Conservation (phyloP, 805 yeast species). For the Middelhovenomyces tepae region DNA sequence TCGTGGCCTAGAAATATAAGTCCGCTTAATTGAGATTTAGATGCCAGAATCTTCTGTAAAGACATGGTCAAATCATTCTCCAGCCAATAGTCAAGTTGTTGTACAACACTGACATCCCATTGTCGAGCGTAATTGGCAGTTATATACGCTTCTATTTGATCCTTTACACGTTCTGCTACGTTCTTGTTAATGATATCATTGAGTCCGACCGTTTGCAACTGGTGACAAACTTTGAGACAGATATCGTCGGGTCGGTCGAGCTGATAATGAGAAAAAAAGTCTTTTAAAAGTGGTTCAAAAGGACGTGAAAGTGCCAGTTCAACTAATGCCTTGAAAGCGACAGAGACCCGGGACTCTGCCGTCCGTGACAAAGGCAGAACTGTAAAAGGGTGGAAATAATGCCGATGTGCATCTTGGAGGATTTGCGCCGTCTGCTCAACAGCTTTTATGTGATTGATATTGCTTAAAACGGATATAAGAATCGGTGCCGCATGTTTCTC, state of each 20-base stretch:
- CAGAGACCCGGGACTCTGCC: constrained; percentile 4
- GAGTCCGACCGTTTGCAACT: constrained; percentile 16
- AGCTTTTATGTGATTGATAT: too few relatives aligned
- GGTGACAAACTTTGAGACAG: constrained; percentile 2
- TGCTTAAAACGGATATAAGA: too few relatives aligned
- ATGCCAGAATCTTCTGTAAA: constrained; percentile 10
- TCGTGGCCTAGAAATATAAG: constrained; percentile 10
- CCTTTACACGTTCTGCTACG: constrained; percentile 15
- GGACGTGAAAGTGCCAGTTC: constrained; percentile 12
- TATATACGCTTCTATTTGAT: constrained; percentile 12
- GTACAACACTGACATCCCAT: constrained; percentile 12
- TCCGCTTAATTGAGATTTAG: constrained; percentile 21
- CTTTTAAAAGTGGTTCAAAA: constrained; percentile 8
- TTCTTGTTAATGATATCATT: constrained; percentile 14
- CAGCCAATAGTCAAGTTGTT: constrained; percentile 12
- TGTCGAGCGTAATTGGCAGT: constrained; percentile 5
- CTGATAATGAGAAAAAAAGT: constrained; percentile 8
- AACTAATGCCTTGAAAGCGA: constrained; percentile 18
- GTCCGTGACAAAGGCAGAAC: constrained; percentile 2
- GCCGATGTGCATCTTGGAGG: constrained; percentile 9
- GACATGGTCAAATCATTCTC: constrained; percentile 4
- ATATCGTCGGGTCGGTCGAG: constrained; percentile 3
- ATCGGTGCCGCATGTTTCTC: constrained; percentile 8
- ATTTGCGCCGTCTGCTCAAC: constrained; percentile 5
- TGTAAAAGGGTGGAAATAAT: constrained; percentile 12